Evolutionary conservation across 2,329 filamentous ascomycete species (phyloP).

Genomic region (Beauveria sp.): DNA sequence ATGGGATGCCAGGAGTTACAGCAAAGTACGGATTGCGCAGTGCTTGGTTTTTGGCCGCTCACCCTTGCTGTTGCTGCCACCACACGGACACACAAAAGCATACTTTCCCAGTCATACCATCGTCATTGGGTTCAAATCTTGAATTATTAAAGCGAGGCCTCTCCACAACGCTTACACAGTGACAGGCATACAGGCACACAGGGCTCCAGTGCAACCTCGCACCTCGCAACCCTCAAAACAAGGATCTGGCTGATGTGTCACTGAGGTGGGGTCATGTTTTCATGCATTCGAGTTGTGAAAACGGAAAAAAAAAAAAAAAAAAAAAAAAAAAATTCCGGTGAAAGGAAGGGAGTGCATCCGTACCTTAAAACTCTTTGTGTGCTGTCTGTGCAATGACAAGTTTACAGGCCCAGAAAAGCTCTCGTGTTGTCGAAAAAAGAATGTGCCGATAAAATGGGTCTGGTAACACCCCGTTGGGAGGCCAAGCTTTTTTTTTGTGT

Average conservation of each 20-base stretch:
- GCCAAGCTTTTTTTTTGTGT: constrained; percentile 3
- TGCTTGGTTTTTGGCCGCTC: not conserved
- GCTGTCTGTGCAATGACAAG: not conserved
- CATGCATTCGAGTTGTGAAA: not conserved
- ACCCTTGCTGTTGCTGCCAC: too few species aligned
- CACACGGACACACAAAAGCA: too few species aligned
- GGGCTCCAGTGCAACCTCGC: not conserved
- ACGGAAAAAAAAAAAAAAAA: not conserved
- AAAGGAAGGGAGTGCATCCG: too few species aligned
- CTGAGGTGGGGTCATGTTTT: not conserved
- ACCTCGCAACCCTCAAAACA: not conserved
- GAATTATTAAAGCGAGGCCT: not conserved
- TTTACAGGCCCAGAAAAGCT: not conserved
- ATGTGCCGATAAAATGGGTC: not conserved
- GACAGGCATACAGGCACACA: not conserved
- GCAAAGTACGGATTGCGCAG: not conserved
- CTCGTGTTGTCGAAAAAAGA: not conserved
- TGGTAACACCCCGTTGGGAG: not conserved
- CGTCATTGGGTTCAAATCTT: not conserved
- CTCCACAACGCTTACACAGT: constrained; percentile 1
- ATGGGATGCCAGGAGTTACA: not conserved
- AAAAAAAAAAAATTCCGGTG: too few species aligned
- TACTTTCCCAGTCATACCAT: not conserved
- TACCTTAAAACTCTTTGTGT: not conserved
- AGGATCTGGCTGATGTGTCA: not conserved